Percentiles rank a stretch among this genome's conserved stretches.
Evolutionary conservation across 306 rosid species (phyloP).

Genomic region (Acacia melanoxylon): DNA sequence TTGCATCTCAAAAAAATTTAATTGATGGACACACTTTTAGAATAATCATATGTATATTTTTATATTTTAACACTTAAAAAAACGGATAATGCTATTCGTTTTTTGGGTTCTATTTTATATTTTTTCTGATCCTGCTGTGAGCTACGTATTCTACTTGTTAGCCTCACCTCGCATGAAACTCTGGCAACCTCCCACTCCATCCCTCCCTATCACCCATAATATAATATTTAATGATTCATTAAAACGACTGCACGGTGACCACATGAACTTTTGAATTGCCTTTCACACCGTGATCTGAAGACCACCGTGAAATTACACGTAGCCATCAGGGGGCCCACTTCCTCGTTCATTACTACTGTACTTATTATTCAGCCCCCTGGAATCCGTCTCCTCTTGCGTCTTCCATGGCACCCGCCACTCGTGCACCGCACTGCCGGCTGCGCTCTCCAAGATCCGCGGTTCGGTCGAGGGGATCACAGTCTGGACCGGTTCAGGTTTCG

Average conservation of each 20-base stretch:
- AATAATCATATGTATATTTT: too few relatives aligned
- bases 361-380: background rate
- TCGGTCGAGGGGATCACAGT: constrained; percentile 24
- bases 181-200: background rate
- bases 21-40: too few relatives aligned
- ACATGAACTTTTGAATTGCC: background rate
- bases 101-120: background rate
- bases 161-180: background rate
- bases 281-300: background rate
- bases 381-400: background rate
- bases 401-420: constrained; percentile 49
- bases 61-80: too few relatives aligned
- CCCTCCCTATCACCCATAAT: background rate
- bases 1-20: too few relatives aligned
- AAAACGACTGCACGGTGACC: background rate
- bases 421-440: constrained; percentile 46
- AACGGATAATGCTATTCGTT: background rate
- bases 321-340: background rate
- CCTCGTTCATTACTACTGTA: background rate
- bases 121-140: background rate
- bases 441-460: constrained; percentile 21
- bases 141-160: constrained; percentile 27
- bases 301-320: constrained; percentile 21
- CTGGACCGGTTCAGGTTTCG: constrained; percentile 44
- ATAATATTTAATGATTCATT: background rate